phyloP scores from a whole-genome alignment of 495 filamentous ascomycete species.

The Annulohypoxylon stygium region DNA sequence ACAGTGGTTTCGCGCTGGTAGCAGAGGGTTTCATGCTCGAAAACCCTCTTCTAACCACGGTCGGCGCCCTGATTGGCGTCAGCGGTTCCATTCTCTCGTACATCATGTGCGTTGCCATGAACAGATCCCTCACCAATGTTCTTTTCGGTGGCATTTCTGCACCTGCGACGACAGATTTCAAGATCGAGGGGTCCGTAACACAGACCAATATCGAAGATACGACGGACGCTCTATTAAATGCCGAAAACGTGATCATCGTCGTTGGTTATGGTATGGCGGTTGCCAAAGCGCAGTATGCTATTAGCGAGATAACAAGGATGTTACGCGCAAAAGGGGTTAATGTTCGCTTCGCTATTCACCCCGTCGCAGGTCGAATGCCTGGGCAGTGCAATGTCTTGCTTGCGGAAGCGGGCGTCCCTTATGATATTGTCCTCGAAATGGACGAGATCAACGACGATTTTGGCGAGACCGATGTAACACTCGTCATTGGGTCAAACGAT shows the following conservation, averaged over 20 bases:
- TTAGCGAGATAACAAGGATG: constrained; percentile 79
- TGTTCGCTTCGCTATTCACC: constrained; percentile 88
- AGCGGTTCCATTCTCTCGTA: constrained; percentile 85
- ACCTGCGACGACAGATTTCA: constrained; percentile 70
- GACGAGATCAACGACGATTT: constrained; percentile 94
- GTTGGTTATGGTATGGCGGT: constrained; percentile 92
- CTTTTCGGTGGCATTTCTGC: constrained; percentile 81
- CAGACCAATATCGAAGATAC: constrained; percentile 81
- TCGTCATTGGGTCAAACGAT: constrained; percentile 89
- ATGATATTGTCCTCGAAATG: constrained; percentile 89
- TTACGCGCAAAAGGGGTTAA: constrained; percentile 77
- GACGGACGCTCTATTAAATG: constrained; percentile 74
- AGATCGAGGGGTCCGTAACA: constrained; percentile 79
- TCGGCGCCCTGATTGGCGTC: constrained; percentile 84
- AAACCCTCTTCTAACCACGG: constrained; percentile 80
- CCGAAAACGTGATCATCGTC: constrained; percentile 83
- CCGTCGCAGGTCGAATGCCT: constrained; percentile 86
- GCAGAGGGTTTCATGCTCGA: constrained; percentile 91
- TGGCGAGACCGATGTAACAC: constrained; percentile 80
- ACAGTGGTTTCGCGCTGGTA: constrained; percentile 85
- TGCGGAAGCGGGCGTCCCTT: constrained; percentile 84
- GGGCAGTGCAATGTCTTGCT: constrained; percentile 88
- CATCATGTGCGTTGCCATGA: constrained; percentile 88
- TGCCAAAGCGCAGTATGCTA: constrained; percentile 87
- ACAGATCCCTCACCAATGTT: constrained; percentile 82